Evolutionary conservation across 2,329 filamentous ascomycete species (phyloP).

Genomic region (Penicillium freii): DNA sequence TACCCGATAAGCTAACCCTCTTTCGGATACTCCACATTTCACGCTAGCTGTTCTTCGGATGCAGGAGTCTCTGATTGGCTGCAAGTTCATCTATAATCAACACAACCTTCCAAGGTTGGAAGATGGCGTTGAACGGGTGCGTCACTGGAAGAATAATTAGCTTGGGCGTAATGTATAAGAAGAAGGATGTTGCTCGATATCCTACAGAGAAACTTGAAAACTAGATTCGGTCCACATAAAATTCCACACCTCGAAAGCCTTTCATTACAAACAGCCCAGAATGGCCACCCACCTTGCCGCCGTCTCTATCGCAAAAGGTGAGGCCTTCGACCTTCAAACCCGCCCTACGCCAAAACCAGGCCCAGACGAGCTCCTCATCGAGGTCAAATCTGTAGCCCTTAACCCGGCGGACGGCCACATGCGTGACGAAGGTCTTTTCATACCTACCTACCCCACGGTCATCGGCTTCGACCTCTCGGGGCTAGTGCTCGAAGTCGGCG

Average conservation of each 20-base stretch:
- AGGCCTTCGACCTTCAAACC: constrained; percentile 38
- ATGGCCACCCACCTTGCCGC: constrained; percentile 46
- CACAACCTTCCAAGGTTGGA: no score
- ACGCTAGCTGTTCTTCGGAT: no score
- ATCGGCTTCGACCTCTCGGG: constrained; percentile 45
- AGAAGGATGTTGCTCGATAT: background rate
- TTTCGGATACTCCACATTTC: no score
- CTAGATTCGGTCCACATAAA: background rate
- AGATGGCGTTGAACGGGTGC: no score
- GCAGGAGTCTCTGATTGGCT: no score
- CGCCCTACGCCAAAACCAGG: constrained; percentile 49
- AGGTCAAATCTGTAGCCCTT: constrained; percentile 49
- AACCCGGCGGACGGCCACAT: constrained; percentile 50
- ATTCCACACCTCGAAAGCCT: background rate
- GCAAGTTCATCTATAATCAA: no score
- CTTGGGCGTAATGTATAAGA: no score
- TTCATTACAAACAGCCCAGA: background rate
- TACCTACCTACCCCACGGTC: constrained; percentile 43
- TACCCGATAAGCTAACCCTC: no score
- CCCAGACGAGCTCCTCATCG: constrained; percentile 49
- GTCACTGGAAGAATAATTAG: no score
- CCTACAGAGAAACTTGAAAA: no score
- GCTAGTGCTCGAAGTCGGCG: constrained; percentile 44
- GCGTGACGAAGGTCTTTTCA: constrained; percentile 46
- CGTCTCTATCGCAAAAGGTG: constrained; percentile 35